phyloP scores from a whole-genome alignment of 352 stramenopile species.

The Globisporangium spiculum region DNA sequence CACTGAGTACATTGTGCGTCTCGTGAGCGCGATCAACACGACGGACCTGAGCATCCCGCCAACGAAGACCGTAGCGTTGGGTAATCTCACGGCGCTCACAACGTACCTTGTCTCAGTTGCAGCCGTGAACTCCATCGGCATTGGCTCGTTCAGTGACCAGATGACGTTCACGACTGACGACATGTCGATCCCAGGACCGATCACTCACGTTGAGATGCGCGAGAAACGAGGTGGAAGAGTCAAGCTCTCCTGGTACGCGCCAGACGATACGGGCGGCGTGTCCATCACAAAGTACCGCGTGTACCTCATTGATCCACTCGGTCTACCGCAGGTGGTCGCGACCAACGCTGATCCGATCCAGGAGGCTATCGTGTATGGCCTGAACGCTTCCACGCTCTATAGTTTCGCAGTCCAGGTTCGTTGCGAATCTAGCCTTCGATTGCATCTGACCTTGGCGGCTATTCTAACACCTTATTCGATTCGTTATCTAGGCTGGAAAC shows the following conservation, averaged over 20 bases:
- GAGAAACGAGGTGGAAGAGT: slow-evolving; percentile 39
- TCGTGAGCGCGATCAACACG: slow-evolving; percentile 19
- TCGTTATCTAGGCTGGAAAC: slow-evolving; percentile 41
- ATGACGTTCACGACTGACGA: slow-evolving; percentile 39
- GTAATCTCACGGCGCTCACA: slow-evolving; percentile 30
- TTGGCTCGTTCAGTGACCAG: slow-evolving; percentile 30
- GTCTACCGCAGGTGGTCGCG: slow-evolving; percentile 13
- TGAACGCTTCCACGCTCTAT: slow-evolving; percentile 39
- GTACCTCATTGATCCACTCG: slow-evolving; percentile 23
- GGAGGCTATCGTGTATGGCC: slow-evolving; percentile 19
- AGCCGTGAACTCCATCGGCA: slow-evolving; percentile 27
- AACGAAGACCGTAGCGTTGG: slow-evolving; percentile 14
- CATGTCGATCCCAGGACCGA: slow-evolving; percentile 32
- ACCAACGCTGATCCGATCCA: slow-evolving; percentile 19
- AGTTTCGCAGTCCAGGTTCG: slow-evolving; percentile 29
- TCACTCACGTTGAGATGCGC: slow-evolving; percentile 18
- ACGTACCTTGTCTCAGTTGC: slow-evolving; percentile 44
- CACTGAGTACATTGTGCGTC: slow-evolving; percentile 31
- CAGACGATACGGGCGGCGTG: slow-evolving; percentile 50
- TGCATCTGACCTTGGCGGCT: no score
- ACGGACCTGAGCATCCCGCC: slow-evolving; percentile 20
- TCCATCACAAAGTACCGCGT: slow-evolving; percentile 60
- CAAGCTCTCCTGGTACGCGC: slow-evolving; percentile 34
- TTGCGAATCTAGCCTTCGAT: no score
- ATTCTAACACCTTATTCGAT: neutral